Conservation (phyloP, 345 rosid species). For the Aethionema arabicum region DNA sequence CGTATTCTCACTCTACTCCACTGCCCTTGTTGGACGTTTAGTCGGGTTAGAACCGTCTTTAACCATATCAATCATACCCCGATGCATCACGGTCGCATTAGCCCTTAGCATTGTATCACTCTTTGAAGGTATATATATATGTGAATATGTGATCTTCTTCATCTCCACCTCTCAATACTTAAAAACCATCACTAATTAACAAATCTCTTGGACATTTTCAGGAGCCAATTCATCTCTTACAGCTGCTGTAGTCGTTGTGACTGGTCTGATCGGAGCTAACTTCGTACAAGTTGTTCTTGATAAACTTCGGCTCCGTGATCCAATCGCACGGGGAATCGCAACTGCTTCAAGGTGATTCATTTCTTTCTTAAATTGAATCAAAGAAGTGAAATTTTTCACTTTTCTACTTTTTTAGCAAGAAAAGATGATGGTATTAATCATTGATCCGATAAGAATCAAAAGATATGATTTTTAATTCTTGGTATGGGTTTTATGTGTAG, state of each 20-base stretch:
- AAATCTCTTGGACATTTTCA: conserved; percentile 32
- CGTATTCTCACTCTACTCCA: conserved; percentile 86
- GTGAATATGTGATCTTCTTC: neutral
- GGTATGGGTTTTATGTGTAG: conserved; percentile 36
- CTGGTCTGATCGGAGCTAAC: conserved; percentile 90
- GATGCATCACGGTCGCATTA: conserved; percentile 89
- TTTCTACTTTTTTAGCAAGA: no score
- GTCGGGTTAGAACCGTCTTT: conserved; percentile 68
- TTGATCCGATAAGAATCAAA: neutral
- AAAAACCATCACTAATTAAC: conserved; percentile 1
- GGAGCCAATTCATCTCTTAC: conserved; percentile 88
- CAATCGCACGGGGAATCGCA: conserved; percentile 89
- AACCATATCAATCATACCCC: conserved; percentile 81
- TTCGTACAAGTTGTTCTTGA: conserved; percentile 83
- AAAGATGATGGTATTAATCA: neutral
- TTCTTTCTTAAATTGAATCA: conserved; percentile 1
- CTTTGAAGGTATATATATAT: conserved; percentile 62
- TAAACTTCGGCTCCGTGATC: conserved; percentile 65
- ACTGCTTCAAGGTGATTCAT: conserved; percentile 79
- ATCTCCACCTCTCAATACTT: neutral
- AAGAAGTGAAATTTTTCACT: neutral
- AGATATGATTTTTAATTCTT: neutral
- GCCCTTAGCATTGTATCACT: conserved; percentile 94
- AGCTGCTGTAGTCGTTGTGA: conserved; percentile 92
- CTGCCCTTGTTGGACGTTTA: conserved; percentile 81